Conservation (phyloP, 768 basidiomycete species). For the Podaxis sp. region DNA sequence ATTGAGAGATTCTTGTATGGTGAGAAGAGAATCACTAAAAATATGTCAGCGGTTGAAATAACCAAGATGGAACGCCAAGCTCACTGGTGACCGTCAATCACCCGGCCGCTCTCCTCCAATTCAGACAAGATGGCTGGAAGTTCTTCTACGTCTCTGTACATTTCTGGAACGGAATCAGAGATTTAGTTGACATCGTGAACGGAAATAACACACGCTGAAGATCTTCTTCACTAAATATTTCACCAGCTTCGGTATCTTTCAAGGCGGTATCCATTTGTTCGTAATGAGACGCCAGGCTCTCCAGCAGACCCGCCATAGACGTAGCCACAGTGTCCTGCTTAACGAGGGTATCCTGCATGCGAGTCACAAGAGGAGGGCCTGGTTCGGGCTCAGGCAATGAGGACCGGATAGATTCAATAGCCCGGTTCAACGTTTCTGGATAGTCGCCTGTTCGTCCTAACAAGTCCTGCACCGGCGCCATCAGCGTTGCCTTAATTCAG, state of each 20-base stretch:
- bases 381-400: slow-evolving; percentile 40
- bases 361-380: slow-evolving; percentile 22
- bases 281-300: slow-evolving; percentile 73
- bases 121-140: slow-evolving; percentile 74
- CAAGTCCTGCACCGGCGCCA: slow-evolving; percentile 46
- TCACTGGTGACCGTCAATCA: slow-evolving; percentile 60
- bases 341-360: slow-evolving; percentile 49
- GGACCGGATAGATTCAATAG: slow-evolving; percentile 56
- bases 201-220: slow-evolving; percentile 48
- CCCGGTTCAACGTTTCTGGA: slow-evolving; percentile 57
- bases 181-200: neutral
- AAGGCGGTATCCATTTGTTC: slow-evolving; percentile 73
- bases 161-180: slow-evolving; percentile 43
- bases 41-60: slow-evolving; percentile 2
- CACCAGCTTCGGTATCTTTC: slow-evolving; percentile 68
- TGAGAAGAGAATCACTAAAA: slow-evolving; percentile 49
- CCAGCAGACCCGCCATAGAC: slow-evolving; percentile 73
- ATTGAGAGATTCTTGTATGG: slow-evolving; percentile 41
- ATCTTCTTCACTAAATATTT: slow-evolving; percentile 66
- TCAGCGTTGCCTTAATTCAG: neutral
- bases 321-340: slow-evolving; percentile 57
- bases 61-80: slow-evolving; percentile 22
- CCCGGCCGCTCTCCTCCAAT: slow-evolving; percentile 55
- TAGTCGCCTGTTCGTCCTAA: slow-evolving; percentile 65
- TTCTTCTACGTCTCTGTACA: slow-evolving; percentile 81